Evolutionary conservation across 768 basidiomycete genomes (phyloP).

Genomic region (Dentipellis sp.): DNA sequence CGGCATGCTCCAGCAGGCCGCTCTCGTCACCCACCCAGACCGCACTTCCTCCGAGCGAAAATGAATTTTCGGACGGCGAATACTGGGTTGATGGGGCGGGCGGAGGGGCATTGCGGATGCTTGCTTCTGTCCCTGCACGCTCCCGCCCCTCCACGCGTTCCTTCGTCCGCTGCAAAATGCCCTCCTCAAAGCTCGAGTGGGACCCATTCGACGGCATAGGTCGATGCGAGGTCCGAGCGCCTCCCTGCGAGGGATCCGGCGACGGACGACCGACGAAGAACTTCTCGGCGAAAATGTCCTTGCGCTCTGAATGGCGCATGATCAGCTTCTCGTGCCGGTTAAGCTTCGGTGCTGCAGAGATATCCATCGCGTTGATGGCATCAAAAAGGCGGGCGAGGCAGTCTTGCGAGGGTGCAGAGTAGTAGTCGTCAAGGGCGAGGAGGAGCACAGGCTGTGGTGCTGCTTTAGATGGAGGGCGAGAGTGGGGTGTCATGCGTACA

Average conservation of each 20-base stretch:
- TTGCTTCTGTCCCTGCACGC: conserved; percentile 8
- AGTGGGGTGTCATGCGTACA: background rate
- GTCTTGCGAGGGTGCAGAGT: conserved; percentile 79
- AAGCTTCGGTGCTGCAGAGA: conserved; percentile 68
- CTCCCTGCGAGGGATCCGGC: conserved; percentile 6
- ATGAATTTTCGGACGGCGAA: conserved; percentile 65
- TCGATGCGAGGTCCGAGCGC: conserved; percentile 6
- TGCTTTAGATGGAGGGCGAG: background rate
- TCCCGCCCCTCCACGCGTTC: conserved; percentile 3
- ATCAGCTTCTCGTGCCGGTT: conserved; percentile 80
- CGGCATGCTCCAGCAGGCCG: conserved; percentile 32
- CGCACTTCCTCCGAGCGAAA: conserved; percentile 70
- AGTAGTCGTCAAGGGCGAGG: conserved; percentile 94
- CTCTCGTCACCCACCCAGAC: conserved; percentile 82
- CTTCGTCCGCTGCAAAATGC: conserved; percentile 34
- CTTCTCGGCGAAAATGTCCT: conserved; percentile 87
- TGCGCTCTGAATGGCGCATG: conserved; percentile 83
- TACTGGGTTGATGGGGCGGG: conserved; percentile 28
- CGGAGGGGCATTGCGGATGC: conserved; percentile 3
- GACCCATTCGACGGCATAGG: conserved; percentile 34
- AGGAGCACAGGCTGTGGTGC: conserved; percentile 77
- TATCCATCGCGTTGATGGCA: conserved; percentile 86
- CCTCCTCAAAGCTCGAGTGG: conserved; percentile 63
- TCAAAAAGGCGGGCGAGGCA: conserved; percentile 87
- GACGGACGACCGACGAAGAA: conserved; percentile 27